Conservation (phyloP, 2,329 filamentous ascomycete species). For the Epichloe bromicola region DNA sequence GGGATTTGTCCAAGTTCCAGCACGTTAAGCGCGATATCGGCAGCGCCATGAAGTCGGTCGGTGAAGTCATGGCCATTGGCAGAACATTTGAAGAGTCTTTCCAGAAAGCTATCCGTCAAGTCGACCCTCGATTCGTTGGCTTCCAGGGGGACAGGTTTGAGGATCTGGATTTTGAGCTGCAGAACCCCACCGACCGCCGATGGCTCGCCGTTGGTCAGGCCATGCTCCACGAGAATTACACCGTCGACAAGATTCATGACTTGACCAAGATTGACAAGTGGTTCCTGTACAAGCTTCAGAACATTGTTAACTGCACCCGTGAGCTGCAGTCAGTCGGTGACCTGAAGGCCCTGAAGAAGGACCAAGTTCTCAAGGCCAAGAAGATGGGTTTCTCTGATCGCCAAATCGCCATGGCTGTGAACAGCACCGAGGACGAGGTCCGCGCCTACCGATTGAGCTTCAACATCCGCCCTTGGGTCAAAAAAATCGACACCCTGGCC, state of each 20-base stretch:
- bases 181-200: constrained; percentile 88
- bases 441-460: constrained; percentile 74
- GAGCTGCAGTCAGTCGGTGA: constrained; percentile 76
- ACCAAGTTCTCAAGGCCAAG: constrained; percentile 82
- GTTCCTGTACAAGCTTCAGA: constrained; percentile 97
- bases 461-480: constrained; percentile 88
- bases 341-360: constrained; percentile 74
- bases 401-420: constrained; percentile 81
- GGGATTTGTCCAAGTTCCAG: constrained; percentile 98
- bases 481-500: constrained; percentile 95
- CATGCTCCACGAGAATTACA: constrained; percentile 94
- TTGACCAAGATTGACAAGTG: constrained; percentile 98
- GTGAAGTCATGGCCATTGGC: constrained; percentile 98
- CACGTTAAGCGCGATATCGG: constrained; percentile 97
- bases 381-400: constrained; percentile 95
- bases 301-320: constrained; percentile 82
- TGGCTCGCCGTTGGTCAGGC: constrained; percentile 97
- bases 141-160: constrained; percentile 96
- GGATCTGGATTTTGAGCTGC: constrained; percentile 76
- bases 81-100: constrained; percentile 98
- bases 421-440: constrained; percentile 78
- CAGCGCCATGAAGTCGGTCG: constrained; percentile 97
- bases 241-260: constrained; percentile 82
- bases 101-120: constrained; percentile 96
- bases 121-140: constrained; percentile 81